Conservation (phyloP, 1,139 yeast species). For the Zygosaccharomyces pseudobailii region DNA sequence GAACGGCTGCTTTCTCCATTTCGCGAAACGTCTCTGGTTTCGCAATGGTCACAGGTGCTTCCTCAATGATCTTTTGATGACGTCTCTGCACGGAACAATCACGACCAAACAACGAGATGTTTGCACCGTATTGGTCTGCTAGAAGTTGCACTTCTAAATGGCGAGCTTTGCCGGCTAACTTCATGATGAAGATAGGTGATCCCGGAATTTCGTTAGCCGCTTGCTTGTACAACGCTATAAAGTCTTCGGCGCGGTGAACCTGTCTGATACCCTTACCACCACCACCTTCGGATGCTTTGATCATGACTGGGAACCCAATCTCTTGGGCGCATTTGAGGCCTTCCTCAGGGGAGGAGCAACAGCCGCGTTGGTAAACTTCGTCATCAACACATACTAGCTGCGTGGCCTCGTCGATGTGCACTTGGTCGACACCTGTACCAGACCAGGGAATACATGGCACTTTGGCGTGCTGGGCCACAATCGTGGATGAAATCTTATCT, state of each 20-base stretch:
- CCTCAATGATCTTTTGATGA: constrained; percentile 94
- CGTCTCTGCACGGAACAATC: constrained; percentile 98
- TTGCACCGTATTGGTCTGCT: constrained; percentile 94
- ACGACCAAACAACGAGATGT: constrained; percentile 89
- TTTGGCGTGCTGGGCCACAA: constrained; percentile 96
- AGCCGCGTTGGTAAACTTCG: constrained; percentile 77
- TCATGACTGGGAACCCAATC: constrained; percentile 95
- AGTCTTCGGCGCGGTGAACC: constrained; percentile 74
- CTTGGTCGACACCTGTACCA: constrained; percentile 92
- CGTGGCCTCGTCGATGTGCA: constrained; percentile 57
- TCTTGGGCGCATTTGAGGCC: constrained; percentile 76
- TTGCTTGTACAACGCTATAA: constrained; percentile 67
- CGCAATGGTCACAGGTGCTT: constrained; percentile 95
- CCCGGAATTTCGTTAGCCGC: constrained; percentile 96
- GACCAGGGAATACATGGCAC: constrained; percentile 99
- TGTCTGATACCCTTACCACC: constrained; percentile 98
- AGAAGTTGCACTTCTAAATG: constrained; percentile 92
- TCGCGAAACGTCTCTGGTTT: constrained; percentile 74
- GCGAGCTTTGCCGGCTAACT: constrained; percentile 91
- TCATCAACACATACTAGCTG: constrained; percentile 87
- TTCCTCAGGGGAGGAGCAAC: constrained; percentile 80
- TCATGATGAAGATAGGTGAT: constrained; percentile 92
- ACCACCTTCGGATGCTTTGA: constrained; percentile 97
- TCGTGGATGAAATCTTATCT: constrained; percentile 94
- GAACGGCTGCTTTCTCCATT: constrained; percentile 96